A percentile compares a stretch with the other conserved stretches of the same genome.
Evolutionary conservation across 169 alveolate genomes (phyloP).

Genomic region (Cryptosporidium canis): DNA sequence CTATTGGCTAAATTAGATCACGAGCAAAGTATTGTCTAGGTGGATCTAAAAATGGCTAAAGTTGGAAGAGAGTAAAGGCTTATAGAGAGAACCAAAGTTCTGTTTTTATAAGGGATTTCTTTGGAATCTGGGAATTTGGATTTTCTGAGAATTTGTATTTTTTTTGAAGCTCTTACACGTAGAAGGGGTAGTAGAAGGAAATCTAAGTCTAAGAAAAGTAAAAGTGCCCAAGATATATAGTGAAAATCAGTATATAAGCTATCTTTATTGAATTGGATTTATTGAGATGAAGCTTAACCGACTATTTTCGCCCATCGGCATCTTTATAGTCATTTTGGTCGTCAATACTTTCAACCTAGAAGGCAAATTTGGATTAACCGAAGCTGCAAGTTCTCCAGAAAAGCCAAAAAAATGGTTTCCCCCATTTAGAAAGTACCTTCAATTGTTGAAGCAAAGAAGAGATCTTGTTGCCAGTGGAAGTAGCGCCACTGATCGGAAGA

Average conservation of each 20-base stretch:
- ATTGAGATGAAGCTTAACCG: background rate
- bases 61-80: background rate
- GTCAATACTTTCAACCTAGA: background rate
- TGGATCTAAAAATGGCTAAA: slow-evolving; percentile 25
- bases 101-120: slow-evolving; percentile 34
- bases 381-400: background rate
- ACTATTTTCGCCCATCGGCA: background rate
- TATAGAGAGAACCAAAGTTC: slow-evolving; percentile 29
- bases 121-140: slow-evolving; percentile 9
- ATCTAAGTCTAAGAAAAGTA: background rate
- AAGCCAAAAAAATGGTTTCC: background rate
- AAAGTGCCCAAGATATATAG: background rate
- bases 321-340: background rate
- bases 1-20: slow-evolving; percentile 19
- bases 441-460: background rate
- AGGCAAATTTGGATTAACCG: background rate
- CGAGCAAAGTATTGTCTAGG: slow-evolving; percentile 61
- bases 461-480: no score
- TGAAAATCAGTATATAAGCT: background rate
- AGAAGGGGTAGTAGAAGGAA: background rate
- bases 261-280: background rate
- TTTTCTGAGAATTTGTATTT: background rate
- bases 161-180: background rate
- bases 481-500: no score
- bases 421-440: background rate